These are phyloP conservation scores for Trametes sp. DNA, from an alignment of 1,284 basidiomycete genomes.

Conservation along the genomic window DNA sequence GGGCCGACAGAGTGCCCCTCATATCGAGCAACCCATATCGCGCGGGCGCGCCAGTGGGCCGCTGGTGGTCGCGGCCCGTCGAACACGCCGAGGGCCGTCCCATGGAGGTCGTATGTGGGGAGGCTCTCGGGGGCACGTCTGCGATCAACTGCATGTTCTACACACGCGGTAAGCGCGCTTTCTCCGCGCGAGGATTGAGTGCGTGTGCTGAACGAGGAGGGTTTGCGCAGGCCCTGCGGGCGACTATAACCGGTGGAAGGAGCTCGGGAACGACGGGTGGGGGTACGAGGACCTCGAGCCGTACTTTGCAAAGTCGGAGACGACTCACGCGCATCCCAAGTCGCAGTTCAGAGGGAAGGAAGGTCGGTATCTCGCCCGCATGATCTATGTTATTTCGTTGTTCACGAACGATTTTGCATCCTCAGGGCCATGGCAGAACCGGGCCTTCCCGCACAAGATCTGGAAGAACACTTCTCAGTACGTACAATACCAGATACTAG, in stretches of 20 bases:
- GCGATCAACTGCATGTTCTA: constrained; percentile 52
- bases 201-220: background rate
- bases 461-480: constrained; percentile 13
- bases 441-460: constrained; percentile 1
- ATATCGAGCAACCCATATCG: constrained; percentile 39
- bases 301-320: constrained; percentile 48
- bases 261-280: constrained; percentile 47
- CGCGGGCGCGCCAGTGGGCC: constrained; percentile 1
- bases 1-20: constrained; percentile 45
- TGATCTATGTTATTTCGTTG: background rate
- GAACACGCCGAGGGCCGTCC: constrained; percentile 28
- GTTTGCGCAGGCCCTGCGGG: constrained; percentile 26
- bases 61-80: constrained; percentile 31
- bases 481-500: background rate
- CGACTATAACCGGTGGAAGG: constrained; percentile 50
- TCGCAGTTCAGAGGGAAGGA: constrained; percentile 20
- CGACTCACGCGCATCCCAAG: constrained; percentile 11
- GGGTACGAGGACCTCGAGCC: constrained; percentile 46
- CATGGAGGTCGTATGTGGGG: constrained; percentile 44
- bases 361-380: constrained; percentile 19
- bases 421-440: constrained; percentile 24
- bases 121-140: constrained; percentile 51
- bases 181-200: background rate
- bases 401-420: background rate
- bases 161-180: constrained; percentile 44